Evolutionary conservation across 2,329 filamentous ascomycete species (phyloP).

Genomic region (Trichoderma polysporum): DNA sequence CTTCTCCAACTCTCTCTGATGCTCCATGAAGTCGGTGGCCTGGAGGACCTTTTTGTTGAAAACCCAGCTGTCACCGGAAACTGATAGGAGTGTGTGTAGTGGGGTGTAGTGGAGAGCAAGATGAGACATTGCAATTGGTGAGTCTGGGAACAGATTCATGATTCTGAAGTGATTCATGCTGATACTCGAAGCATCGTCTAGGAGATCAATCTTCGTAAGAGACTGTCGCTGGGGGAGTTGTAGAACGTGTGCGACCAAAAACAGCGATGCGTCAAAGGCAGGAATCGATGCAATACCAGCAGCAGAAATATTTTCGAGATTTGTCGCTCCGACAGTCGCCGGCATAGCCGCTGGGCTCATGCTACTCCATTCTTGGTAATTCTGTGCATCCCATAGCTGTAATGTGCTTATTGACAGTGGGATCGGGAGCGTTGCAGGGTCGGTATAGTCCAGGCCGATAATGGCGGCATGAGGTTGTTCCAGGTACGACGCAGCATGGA

Average conservation of each 20-base stretch:
- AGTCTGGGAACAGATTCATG: constrained; percentile 44
- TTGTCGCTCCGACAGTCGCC: constrained; percentile 30
- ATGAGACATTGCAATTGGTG: constrained; percentile 52
- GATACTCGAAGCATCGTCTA: constrained; percentile 28
- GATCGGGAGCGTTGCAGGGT: constrained; percentile 40
- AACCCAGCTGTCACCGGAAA: constrained; percentile 59
- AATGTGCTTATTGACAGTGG: constrained; percentile 47
- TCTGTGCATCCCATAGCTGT: constrained; percentile 50
- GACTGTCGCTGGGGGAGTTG: constrained; percentile 38
- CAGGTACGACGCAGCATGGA: constrained; percentile 55
- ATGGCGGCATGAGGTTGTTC: constrained; percentile 44
- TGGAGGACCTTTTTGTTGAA: constrained; percentile 54
- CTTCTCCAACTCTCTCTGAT: constrained; percentile 46
- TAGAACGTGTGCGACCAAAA: constrained; percentile 42
- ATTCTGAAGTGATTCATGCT: constrained; percentile 33
- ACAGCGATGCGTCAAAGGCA: constrained; percentile 41
- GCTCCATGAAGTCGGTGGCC: constrained; percentile 44
- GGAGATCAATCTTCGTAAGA: constrained; percentile 29
- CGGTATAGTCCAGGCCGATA: constrained; percentile 39
- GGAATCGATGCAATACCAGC: constrained; percentile 37
- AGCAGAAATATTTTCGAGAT: constrained; percentile 38
- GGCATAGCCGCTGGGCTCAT: constrained; percentile 30
- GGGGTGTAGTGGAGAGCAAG: constrained; percentile 58
- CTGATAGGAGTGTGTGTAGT: constrained; percentile 56
- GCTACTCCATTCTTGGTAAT: constrained; percentile 47